Conservation (phyloP, 2,329 filamentous ascomycete species). For the Stachybotrys echinatus region DNA sequence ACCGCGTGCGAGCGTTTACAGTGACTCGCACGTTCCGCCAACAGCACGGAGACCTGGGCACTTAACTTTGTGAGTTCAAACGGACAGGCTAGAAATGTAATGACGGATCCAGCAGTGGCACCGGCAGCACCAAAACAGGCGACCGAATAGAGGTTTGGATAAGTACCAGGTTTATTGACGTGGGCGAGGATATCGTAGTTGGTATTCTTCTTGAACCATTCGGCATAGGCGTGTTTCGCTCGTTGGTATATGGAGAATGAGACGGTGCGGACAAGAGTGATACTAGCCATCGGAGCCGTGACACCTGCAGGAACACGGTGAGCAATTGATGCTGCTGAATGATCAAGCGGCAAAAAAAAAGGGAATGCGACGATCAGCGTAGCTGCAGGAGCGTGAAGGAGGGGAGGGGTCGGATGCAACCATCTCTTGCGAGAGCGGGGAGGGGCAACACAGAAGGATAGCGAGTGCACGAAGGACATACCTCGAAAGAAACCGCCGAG, state of each 20-base stretch:
- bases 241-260: constrained; percentile 77
- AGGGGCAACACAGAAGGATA: neutral
- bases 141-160: constrained; percentile 68
- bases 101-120: constrained; percentile 72
- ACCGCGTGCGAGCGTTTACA: constrained; percentile 49
- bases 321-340: neutral
- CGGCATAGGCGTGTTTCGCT: constrained; percentile 68
- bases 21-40: constrained; percentile 44
- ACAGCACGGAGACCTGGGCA: constrained; percentile 76
- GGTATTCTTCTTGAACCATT: constrained; percentile 62
- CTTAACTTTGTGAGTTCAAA: constrained; percentile 89
- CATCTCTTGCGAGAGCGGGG: neutral
- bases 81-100: constrained; percentile 77
- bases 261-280: constrained; percentile 71
- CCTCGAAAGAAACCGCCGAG: constrained; percentile 76
- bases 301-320: constrained; percentile 47
- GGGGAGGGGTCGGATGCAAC: constrained; percentile 5
- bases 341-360: neutral
- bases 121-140: constrained; percentile 74
- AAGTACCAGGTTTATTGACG: constrained; percentile 64
- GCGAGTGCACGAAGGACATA: constrained; percentile 26
- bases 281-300: constrained; percentile 72
- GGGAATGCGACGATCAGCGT: neutral
- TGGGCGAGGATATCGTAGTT: constrained; percentile 66
- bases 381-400: neutral